Evolutionary conservation across 371 early-diverging fungal species (phyloP).

Genomic region (Fennellomyces sp.): DNA sequence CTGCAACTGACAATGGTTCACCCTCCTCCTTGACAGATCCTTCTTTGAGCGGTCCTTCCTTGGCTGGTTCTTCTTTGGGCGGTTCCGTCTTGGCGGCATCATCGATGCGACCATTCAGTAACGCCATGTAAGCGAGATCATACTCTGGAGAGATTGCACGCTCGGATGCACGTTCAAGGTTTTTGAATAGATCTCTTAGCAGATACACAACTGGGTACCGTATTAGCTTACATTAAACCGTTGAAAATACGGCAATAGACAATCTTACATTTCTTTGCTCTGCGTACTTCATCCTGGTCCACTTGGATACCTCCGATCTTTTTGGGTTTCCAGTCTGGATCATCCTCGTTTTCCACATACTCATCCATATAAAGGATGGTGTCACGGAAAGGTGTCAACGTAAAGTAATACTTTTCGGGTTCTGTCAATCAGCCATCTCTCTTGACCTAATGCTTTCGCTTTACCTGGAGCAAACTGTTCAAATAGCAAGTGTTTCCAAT

Average conservation of each 20-base stretch:
- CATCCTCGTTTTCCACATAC: slow-evolving; percentile 55
- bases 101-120: slow-evolving; percentile 42
- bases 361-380: slow-evolving; percentile 57
- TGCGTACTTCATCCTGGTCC: slow-evolving; percentile 50
- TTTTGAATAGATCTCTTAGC: slow-evolving; percentile 41
- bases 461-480: slow-evolving; percentile 76
- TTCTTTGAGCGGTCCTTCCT: too few species aligned
- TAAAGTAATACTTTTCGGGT: slow-evolving; percentile 70
- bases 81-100: neutral
- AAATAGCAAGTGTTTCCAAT: slow-evolving; percentile 94
- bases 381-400: slow-evolving; percentile 67
- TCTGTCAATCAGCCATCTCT: neutral
- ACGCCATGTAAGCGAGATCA: slow-evolving; percentile 57
- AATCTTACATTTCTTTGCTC: slow-evolving; percentile 50
- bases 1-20: too few species aligned
- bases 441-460: neutral
- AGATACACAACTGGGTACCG: slow-evolving; percentile 54
- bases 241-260: neutral
- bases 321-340: slow-evolving; percentile 41
- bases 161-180: slow-evolving; percentile 35
- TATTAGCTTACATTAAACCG: neutral
- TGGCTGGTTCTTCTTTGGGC: neutral
- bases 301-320: slow-evolving; percentile 68
- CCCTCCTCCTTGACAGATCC: too few species aligned
- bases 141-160: slow-evolving; percentile 51